Conservation (phyloP, 169 alveolate species). For the Toxoplasma gondii region DNA sequence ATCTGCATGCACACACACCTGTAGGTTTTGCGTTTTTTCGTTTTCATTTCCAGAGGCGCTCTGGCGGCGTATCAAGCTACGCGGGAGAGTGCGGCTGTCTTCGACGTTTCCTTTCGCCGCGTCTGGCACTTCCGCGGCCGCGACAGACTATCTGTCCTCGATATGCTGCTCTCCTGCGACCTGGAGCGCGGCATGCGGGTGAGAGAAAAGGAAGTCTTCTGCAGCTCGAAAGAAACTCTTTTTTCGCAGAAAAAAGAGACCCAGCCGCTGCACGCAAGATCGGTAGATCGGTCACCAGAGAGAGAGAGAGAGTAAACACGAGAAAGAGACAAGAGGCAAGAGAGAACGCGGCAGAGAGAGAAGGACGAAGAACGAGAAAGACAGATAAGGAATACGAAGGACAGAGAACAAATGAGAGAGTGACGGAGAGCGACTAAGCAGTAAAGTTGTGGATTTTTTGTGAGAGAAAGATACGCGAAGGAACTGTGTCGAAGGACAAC, state of each 20-base stretch:
- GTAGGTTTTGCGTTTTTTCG: background rate
- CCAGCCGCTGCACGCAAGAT: background rate
- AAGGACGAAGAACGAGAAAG: too few species aligned
- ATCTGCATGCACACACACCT: background rate
- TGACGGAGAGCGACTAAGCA: too few species aligned
- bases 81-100: background rate
- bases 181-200: constrained; percentile 31
- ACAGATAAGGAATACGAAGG: too few species aligned
- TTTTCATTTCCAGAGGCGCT: background rate
- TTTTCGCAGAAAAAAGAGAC: too few species aligned
- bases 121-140: background rate
- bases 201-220: background rate
- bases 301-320: background rate
- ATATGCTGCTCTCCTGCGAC: constrained; percentile 22
- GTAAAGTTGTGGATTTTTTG: too few species aligned
- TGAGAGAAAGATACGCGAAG: too few species aligned
- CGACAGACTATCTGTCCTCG: constrained; percentile 14
- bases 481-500: too few species aligned
- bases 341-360: too few species aligned
- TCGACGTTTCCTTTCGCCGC: constrained; percentile 44
- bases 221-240: background rate
- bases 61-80: constrained; percentile 31
- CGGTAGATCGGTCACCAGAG: background rate
- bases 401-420: too few species aligned
- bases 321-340: background rate